Evolutionary conservation across 2,329 filamentous ascomycete genomes (phyloP).

Genomic region (Colletotrichum siamense): DNA sequence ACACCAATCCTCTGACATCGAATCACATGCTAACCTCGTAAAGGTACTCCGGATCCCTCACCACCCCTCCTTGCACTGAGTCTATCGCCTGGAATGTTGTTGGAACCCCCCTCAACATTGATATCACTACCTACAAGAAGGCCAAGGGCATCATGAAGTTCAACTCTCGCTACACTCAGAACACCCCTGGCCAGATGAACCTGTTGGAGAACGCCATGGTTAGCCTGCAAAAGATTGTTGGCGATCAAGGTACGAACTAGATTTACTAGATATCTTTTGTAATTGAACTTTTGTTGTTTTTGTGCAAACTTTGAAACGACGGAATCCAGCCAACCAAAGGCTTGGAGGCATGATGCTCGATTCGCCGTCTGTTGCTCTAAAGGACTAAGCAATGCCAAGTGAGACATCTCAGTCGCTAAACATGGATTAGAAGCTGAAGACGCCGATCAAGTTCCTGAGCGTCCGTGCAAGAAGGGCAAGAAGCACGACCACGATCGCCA

Average conservation of each 20-base stretch:
- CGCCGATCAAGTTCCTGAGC: background rate
- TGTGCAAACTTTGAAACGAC: background rate
- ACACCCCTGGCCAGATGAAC: constrained; percentile 49
- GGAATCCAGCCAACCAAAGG: background rate
- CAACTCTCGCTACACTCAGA: constrained; percentile 62
- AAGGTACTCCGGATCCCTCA: constrained; percentile 64
- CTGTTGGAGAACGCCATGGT: constrained; percentile 34
- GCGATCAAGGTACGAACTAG: constrained; percentile 6
- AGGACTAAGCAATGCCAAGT: background rate
- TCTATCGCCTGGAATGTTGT: constrained; percentile 59
- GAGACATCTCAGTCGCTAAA: constrained; percentile 5
- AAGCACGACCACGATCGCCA: background rate
- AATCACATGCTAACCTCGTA: background rate
- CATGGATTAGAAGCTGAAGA: background rate
- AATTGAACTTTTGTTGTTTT: background rate
- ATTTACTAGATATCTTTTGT: background rate
- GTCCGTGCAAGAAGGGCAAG: constrained; percentile 6
- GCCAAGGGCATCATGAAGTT: constrained; percentile 60
- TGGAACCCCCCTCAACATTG: constrained; percentile 50
- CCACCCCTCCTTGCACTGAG: constrained; percentile 68
- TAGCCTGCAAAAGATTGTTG: constrained; percentile 2
- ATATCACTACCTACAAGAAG: constrained; percentile 53
- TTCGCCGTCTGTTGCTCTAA: background rate
- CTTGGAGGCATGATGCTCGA: background rate
- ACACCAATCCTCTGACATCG: no score